Conservation (phyloP, 805 yeast genomes). For the Lachancea fermentati region DNA sequence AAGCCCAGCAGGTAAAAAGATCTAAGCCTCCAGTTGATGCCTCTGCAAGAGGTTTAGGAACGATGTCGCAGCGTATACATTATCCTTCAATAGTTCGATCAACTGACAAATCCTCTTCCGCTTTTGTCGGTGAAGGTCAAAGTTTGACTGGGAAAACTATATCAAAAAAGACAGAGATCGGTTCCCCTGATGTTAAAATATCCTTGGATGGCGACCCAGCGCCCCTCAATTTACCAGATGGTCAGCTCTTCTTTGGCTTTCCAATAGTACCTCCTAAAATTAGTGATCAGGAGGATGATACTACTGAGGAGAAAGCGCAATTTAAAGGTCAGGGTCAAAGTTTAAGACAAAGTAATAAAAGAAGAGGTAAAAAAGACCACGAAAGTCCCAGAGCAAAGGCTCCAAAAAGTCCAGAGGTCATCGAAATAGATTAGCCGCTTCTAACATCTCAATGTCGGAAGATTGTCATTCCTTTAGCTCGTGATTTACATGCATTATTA, state of each 20-base stretch:
- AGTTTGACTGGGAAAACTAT: constrained; percentile 60
- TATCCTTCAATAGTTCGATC: constrained; percentile 54
- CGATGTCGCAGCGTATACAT: constrained; percentile 64
- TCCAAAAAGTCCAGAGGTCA: constrained; percentile 66
- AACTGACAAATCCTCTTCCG: constrained; percentile 27
- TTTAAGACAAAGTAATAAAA: constrained; percentile 61
- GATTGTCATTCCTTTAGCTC: too few species aligned
- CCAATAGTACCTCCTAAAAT: constrained; percentile 53
- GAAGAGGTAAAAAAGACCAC: constrained; percentile 54
- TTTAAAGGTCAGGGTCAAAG: constrained; percentile 73
- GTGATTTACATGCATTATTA: constrained; percentile 1
- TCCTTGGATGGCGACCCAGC: constrained; percentile 61
- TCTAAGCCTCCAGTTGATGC: constrained; percentile 28
- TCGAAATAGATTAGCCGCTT: constrained; percentile 57
- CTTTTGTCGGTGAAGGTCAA: constrained; percentile 59
- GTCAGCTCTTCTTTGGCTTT: constrained; percentile 89
- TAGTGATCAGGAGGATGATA: constrained; percentile 30
- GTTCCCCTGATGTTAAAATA: constrained; percentile 37
- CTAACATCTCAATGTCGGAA: too few species aligned
- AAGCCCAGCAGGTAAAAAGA: constrained; percentile 30
- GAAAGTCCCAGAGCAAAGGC: constrained; percentile 57
- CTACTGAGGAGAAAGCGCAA: constrained; percentile 15
- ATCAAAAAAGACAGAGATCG: constrained; percentile 14
- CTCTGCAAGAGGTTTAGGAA: constrained; percentile 44
- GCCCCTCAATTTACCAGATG: constrained; percentile 69